Base-by-base conservation (phyloP, 495 filamentous ascomycete genomes). In the Penicillium samsonianum region DNA sequence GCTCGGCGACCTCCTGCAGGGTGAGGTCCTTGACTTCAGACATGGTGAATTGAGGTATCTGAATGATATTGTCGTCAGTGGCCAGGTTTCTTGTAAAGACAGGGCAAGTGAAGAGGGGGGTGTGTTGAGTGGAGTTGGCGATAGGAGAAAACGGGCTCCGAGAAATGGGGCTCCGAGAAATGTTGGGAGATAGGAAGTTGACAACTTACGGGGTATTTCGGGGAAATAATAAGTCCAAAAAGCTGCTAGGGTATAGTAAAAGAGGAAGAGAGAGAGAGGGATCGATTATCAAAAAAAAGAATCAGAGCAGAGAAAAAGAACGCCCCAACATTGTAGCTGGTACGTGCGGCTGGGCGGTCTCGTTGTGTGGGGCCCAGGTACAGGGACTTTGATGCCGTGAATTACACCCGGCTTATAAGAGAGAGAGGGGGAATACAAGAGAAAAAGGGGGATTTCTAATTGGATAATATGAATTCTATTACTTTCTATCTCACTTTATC, bases 1-100 rank as follows among this genome's bases (percentile, higher is more conserved):
- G 95, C 69, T 82, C 83, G 58, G 89, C 80, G 71, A 97, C 85
- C 65, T 98, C 91, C 63, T 85, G 77, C 78, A 89, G 91, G 54
- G 92, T 96, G 76, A 87, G 82, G 73, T 90, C 82, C 77, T 90
- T 82, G 37, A 60, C 61, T 59, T 79, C 73, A 63, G 87, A 82
- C 88, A 90, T 90, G 67, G 72, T 87, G 68, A 40, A 46, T 52
- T 57, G 28, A 50, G 57, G 61, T 43, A 41, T 35, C 31, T 31
- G 37, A 53, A 26, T 14, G 37, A 4, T 30, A 16, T 19, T 48
- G 50, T 19, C 23, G 49, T 61, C 17, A 50, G 44, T 42, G 26
- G 5, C 3, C n/a, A 23, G 17, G 40, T 3, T 14, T 16, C 10
- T 44, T 44, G 12, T 44, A 1, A 26, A 25, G 14, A 61, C 43